Base-by-base conservation (phyloP, 495 filamentous ascomycete species). In the Penicillium antarcticum region DNA sequence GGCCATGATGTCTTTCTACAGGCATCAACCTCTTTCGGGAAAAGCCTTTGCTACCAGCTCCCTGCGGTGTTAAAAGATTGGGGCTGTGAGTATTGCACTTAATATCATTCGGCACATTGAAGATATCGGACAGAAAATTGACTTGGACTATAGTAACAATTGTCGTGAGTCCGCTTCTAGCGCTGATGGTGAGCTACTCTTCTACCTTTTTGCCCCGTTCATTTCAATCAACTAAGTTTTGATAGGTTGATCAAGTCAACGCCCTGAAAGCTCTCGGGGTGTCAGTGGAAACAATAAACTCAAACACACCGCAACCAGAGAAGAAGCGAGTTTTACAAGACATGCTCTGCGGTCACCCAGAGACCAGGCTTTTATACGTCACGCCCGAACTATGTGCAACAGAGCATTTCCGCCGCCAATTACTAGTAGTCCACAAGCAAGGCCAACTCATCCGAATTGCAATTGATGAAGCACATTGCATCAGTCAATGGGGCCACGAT, bases 401-500 rank as follows among this genome's bases (percentile, higher is more conserved):
- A 6, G 85, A 91, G 31, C 77, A 75, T 36, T 96, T 97, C 68
- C 87, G 91, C 14, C 79, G 82, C 33, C 80, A 84, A 38, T 72
- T 97, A 7, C 75, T 75, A 45, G 74, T 85, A 2, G 84, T 97
- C n/a, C 76, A 96, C 62, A 66, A 79, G 39, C 92, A 96, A 66
- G 78, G 82, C 18, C 89, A 97, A 66, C 80, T 97, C 5, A 82
- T 86, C 10, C 83, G 92, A 9, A 82, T 97, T 56, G 92, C 86
- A 38, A 85, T 97, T 40, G 92, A 97, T 69, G 92, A 97, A 71
- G 92, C 92, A 12, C 92, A 97, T 65, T 97, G 92, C 65, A 96
- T 97, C 55, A 92, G 87, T 9, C 92, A 97, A 84, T 97, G 92
- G 92, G 92, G 92, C 14, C 92, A 97, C 65, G 92, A 97, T 66